These are phyloP conservation scores for Ilyonectria robusta DNA, from an alignment of 2,329 filamentous ascomycete species.

Conservation along the genomic window DNA sequence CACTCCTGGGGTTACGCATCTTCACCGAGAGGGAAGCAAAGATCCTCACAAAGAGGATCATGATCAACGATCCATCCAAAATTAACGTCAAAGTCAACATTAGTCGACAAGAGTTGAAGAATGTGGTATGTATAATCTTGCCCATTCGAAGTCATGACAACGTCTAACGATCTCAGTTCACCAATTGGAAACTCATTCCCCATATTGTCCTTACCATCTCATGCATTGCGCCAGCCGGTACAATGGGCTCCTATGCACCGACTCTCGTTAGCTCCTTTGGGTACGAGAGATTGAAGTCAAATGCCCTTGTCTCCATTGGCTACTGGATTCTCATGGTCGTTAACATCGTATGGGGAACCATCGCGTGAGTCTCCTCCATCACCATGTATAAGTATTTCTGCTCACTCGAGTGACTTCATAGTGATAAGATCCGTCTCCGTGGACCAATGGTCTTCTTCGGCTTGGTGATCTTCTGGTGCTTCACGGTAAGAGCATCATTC, in stretches of 20 bases:
- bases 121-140: slow-evolving; percentile 45
- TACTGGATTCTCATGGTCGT: slow-evolving; percentile 52
- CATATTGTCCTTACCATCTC: slow-evolving; percentile 47
- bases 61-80: slow-evolving; percentile 51
- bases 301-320: slow-evolving; percentile 53
- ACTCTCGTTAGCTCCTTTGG: slow-evolving; percentile 52
- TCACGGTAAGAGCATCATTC: slow-evolving; percentile 21
- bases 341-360: slow-evolving; percentile 51
- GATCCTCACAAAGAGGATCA: slow-evolving; percentile 52
- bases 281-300: slow-evolving; percentile 50
- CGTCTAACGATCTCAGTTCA: slow-evolving; percentile 45
- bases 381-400: not conserved
- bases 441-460: slow-evolving; percentile 37
- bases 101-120: slow-evolving; percentile 51
- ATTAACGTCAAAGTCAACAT: slow-evolving; percentile 48
- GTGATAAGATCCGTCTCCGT: slow-evolving; percentile 40
- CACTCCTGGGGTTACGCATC: slow-evolving; percentile 47
- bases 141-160: not conserved
- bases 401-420: slow-evolving; percentile 13
- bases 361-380: slow-evolving; percentile 10
- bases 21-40: slow-evolving; percentile 54
- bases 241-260: slow-evolving; percentile 40
- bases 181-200: slow-evolving; percentile 55
- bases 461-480: slow-evolving; percentile 37
- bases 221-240: slow-evolving; percentile 36